Evolutionary conservation across 176 grass and related monocot species (phyloP), one percentile per base, ranked within the genome.

Genomic region (Phoenix dactylifera): DNA sequence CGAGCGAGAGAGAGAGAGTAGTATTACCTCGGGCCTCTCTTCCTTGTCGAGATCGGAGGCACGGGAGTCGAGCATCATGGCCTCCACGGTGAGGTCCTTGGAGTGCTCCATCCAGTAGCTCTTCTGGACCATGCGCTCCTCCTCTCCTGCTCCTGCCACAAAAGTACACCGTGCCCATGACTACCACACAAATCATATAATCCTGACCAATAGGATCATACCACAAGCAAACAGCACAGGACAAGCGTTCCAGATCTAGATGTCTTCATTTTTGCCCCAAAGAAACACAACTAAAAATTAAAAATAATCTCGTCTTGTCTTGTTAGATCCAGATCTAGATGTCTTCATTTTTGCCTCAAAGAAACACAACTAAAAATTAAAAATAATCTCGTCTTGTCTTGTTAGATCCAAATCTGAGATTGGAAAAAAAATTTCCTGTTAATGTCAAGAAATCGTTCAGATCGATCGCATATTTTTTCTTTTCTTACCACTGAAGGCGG

Each of bases 61-160:
- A 35, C 63, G 92, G 53, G 92, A 97, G 65, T 97, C 92, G 60
- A 97, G 92, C 92, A 97, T 97, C 92, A 97, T 97, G 55, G 92
- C 87, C 87, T 91, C 92, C 52, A 97, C 81, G 22, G 87, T 97
- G 58, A 97, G 92, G 57, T 88, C 76, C 83, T 52, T 85, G 64
- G 92, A 97, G 66, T 97, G 84, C 73, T 97, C 87, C 65, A 85
- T 82, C 92, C 92, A 97, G 81, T 91, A 97, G 10, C 18, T 85
- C 76, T 91, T 97, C 77, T 97, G 92, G 63, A 63, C 84, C 19
- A 72, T 49, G 68, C 92, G 85, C 85, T 97, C 92, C 39, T 85
- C 76, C 4, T 59, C 58, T 64, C 26, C 60, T 75, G 66, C 22
- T 30, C 16, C 28, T 15, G 12, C 18, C 29, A 69, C 71, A 74